These are phyloP conservation scores for Suillus americanus DNA, from an alignment of 768 basidiomycete genomes.

Conservation along the genomic window DNA sequence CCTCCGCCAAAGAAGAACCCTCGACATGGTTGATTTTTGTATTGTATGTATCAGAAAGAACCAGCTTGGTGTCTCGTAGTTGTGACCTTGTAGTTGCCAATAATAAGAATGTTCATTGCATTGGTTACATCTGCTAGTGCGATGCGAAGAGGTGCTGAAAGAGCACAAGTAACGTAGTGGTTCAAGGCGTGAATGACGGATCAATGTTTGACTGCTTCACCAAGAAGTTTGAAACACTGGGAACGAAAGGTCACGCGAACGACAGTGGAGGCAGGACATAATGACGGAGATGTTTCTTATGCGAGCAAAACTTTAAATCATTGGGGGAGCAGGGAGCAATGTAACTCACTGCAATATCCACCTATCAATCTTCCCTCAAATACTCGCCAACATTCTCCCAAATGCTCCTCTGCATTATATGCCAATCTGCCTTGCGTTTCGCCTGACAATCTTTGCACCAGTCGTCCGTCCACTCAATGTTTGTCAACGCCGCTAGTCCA, in stretches of 20 bases:
- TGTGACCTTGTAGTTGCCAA: no score
- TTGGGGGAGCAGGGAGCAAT: background rate
- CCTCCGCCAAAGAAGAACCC: no score
- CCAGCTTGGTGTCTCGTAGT: no score
- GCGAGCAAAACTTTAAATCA: background rate
- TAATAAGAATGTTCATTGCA: no score
- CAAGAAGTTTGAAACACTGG: background rate
- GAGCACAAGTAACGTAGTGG: background rate
- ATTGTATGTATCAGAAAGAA: no score
- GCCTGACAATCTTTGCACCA: slow-evolving; percentile 36
- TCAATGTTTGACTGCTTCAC: background rate
- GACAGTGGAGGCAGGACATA: background rate
- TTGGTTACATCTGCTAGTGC: no score
- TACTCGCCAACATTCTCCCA: background rate
- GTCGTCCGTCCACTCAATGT: slow-evolving; percentile 23
- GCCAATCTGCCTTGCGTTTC: slow-evolving; percentile 13
- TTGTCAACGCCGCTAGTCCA: slow-evolving; percentile 32
- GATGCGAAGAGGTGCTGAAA: background rate
- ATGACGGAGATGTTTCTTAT: background rate
- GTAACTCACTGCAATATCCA: background rate
- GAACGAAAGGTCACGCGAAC: background rate
- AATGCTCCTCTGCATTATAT: background rate
- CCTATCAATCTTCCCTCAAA: background rate
- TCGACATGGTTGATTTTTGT: no score
- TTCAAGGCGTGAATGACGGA: background rate